Evolutionary conservation across 2,329 filamentous ascomycete genomes (phyloP), one percentile per base, ranked within the genome.

Genomic region (Trichoderma brevicompactum): DNA sequence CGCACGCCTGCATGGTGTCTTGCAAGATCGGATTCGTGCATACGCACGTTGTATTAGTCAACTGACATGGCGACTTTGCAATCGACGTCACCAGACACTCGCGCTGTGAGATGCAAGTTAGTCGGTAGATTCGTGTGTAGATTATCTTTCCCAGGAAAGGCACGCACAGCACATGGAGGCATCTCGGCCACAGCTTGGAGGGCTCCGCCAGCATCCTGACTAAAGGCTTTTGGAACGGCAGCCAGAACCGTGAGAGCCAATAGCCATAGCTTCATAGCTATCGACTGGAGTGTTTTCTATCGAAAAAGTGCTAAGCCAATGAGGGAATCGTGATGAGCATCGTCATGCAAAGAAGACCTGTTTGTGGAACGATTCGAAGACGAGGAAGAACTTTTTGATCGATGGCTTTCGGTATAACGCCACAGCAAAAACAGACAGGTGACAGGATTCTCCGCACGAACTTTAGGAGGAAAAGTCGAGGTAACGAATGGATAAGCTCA

Each of bases 131-230:
- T 15, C 3, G 9, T 9, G 1, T 41, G 34, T 5, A 67, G 65
- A 48, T 36, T 2, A n/a, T 32, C 2, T 12, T 6, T 28, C 7
- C 44, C 2, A 38, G 40, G 5, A 8, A n/a, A 19, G 32, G 40
- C 12, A 52, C 75, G 50, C 68, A 77, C 75, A 44, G 75, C 75
- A 69, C 75, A 77, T 7, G 67, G n/a, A 0, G 75, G 76, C 53
- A 76, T 65, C n/a, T 58, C 36, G 2, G 68, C 58, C 15, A 74
- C 36, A 23, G 53, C 53, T 36, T 56, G 41, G 36, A 60, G 34
- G 7, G 54, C 43, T 6, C 54, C 49, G n/a, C 34, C 15, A n/a
- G 52, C 36, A 10, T 49, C 49, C 46, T 60, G 54, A 19, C 46
- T 43, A 13, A 32, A 49, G 28, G 50, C 65, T 40, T 32, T 55